Conservation (phyloP, 371 early-diverging fungal genomes). For the Lichtheimia ramosa region DNA sequence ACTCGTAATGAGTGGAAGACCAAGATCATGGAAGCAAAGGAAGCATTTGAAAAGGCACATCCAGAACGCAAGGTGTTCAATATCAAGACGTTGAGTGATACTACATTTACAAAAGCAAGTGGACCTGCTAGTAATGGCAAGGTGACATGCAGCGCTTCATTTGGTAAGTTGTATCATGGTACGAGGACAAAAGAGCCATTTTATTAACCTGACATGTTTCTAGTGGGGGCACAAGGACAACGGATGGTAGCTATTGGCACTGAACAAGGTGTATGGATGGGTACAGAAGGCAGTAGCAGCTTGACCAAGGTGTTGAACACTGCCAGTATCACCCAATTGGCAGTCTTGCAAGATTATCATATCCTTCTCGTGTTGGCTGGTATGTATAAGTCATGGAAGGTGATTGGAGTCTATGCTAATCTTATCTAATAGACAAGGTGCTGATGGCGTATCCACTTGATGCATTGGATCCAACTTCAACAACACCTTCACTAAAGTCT, state of each 20-base stretch:
- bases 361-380: constrained; percentile 37
- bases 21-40: constrained; percentile 72
- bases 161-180: constrained; percentile 37
- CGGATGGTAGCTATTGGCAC: constrained; percentile 78
- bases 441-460: constrained; percentile 72
- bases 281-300: constrained; percentile 39
- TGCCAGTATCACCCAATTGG: constrained; percentile 35
- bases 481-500: constrained; percentile 18
- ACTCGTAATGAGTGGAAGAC: constrained; percentile 82
- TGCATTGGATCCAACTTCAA: constrained; percentile 49
- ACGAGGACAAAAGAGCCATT: background rate
- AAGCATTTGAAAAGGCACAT: constrained; percentile 34
- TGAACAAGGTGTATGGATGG: constrained; percentile 70
- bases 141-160: constrained; percentile 70
- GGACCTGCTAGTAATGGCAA: constrained; percentile 31
- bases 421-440: constrained; percentile 53
- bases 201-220: background rate
- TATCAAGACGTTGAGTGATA: constrained; percentile 43
- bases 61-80: constrained; percentile 63
- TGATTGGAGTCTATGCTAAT: constrained; percentile 2
- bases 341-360: constrained; percentile 36
- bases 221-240: constrained; percentile 43
- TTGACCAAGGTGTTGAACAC: constrained; percentile 27
- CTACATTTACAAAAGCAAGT: constrained; percentile 24
- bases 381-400: background rate